Conservation (phyloP, 2,329 filamentous ascomycete species). For the Fusarium sp. region DNA sequence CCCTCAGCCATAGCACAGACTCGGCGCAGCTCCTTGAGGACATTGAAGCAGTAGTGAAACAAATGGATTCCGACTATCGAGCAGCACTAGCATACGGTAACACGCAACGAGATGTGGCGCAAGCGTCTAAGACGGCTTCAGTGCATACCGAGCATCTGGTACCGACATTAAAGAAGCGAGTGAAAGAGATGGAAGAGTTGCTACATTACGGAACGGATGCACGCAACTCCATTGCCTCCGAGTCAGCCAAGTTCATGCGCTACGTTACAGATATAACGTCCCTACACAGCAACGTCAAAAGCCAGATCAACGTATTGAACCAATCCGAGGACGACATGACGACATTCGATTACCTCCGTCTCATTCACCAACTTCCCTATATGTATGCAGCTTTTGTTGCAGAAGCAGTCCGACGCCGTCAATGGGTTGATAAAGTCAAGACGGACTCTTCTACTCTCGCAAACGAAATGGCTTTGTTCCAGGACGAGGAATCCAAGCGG, state of each 20-base stretch:
- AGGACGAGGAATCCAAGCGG: slow-evolving; percentile 91
- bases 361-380: slow-evolving; percentile 85
- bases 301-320: slow-evolving; percentile 76
- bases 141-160: slow-evolving; percentile 72
- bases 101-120: slow-evolving; percentile 69
- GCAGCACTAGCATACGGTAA: slow-evolving; percentile 76
- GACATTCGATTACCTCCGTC: slow-evolving; percentile 82
- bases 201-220: slow-evolving; percentile 69
- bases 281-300: slow-evolving; percentile 76
- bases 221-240: slow-evolving; percentile 74
- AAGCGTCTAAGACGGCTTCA: slow-evolving; percentile 72
- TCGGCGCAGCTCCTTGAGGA: slow-evolving; percentile 79
- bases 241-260: slow-evolving; percentile 81
- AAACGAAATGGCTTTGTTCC: slow-evolving; percentile 91
- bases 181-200: slow-evolving; percentile 71
- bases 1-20: slow-evolving; percentile 70
- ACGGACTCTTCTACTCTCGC: slow-evolving; percentile 87
- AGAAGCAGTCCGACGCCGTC: slow-evolving; percentile 85
- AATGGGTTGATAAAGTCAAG: slow-evolving; percentile 93
- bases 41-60: slow-evolving; percentile 85
- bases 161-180: slow-evolving; percentile 67
- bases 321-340: slow-evolving; percentile 80
- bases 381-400: slow-evolving; percentile 90
- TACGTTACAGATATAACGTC: slow-evolving; percentile 84
- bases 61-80: slow-evolving; percentile 88